Percentiles rank a stretch among this genome's conserved stretches.
These are phyloP conservation scores for Boletus huronensis DNA, from an alignment of 768 basidiomycete species.

Conservation along the genomic window DNA sequence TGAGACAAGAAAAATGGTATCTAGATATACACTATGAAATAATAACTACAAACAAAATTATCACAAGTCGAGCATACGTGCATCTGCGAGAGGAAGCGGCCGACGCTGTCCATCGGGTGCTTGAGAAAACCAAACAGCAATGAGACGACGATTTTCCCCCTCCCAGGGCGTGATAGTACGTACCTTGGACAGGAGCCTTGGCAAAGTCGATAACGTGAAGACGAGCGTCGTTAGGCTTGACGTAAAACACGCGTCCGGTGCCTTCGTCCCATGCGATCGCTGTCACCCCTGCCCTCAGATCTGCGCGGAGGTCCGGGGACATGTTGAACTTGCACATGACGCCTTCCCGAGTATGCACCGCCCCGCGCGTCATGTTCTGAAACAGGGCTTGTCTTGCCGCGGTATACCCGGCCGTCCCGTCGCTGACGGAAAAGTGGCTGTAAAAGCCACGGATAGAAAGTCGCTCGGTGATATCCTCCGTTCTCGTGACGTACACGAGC, in stretches of 20 bases:
- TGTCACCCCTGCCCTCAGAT: slow-evolving; percentile 34
- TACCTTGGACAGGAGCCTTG: slow-evolving; percentile 33
- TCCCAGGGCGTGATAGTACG: not conserved
- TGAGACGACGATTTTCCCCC: slow-evolving; percentile 20
- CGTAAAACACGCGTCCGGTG: slow-evolving; percentile 56
- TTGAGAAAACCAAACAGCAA: slow-evolving; percentile 29
- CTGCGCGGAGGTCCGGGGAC: slow-evolving; percentile 13
- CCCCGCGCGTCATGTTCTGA: slow-evolving; percentile 22
- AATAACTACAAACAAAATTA: not conserved
- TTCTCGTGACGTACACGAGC: slow-evolving; percentile 28
- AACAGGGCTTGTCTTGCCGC: slow-evolving; percentile 17
- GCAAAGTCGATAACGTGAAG: slow-evolving; percentile 52
- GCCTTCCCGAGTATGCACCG: slow-evolving; percentile 12
- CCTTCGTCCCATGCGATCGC: slow-evolving; percentile 65
- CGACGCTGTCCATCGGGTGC: slow-evolving; percentile 32
- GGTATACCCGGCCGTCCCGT: slow-evolving; percentile 24
- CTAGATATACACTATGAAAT: not conserved
- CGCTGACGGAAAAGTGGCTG: slow-evolving; percentile 37
- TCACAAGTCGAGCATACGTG: slow-evolving; percentile 32
- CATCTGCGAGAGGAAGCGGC: slow-evolving; percentile 29
- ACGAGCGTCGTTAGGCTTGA: slow-evolving; percentile 37
- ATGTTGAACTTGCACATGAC: slow-evolving; percentile 28
- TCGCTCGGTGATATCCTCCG: slow-evolving; percentile 24
- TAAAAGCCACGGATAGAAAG: slow-evolving; percentile 31
- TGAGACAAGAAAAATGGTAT: not conserved